Conservation (phyloP, 2,329 filamentous ascomycete genomes). For the Fusarium pseudonygamai region DNA sequence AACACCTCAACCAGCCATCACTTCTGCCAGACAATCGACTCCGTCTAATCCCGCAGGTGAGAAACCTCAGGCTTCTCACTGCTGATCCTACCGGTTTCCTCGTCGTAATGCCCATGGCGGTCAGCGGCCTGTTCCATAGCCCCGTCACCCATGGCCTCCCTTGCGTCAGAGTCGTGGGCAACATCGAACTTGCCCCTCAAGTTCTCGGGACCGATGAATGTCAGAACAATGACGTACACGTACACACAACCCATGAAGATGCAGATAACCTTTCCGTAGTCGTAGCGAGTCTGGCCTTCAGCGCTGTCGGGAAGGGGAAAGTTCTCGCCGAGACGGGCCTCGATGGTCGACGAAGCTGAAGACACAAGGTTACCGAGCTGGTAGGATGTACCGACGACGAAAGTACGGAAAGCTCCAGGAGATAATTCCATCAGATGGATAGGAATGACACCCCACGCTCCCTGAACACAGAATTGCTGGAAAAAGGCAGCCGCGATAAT, state of each 20-base stretch:
- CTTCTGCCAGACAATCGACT: background rate
- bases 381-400: conserved; percentile 78
- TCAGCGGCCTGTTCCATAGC: conserved; percentile 37
- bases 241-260: conserved; percentile 93
- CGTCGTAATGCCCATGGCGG: conserved; percentile 18
- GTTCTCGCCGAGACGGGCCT: conserved; percentile 76
- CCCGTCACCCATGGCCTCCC: conserved; percentile 56
- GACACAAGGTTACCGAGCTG: conserved; percentile 81
- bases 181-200: conserved; percentile 62
- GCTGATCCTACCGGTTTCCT: conserved; percentile 28
- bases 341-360: conserved; percentile 77
- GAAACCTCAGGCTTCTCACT: conserved; percentile 21
- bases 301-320: conserved; percentile 73
- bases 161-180: conserved; percentile 58
- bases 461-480: conserved; percentile 81
- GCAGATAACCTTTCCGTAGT: conserved; percentile 86
- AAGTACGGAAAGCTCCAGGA: conserved; percentile 76
- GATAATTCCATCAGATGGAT: conserved; percentile 83
- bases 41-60: conserved; percentile 10
- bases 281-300: conserved; percentile 62
- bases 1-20: background rate
- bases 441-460: conserved; percentile 79
- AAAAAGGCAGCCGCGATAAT: conserved; percentile 87
- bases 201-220: conserved; percentile 69
- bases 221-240: conserved; percentile 67